A percentile compares a stretch with the other conserved stretches of the same genome.
These are phyloP conservation scores for Akanthomyces uredinophilus DNA, from an alignment of 2,329 filamentous ascomycete species.

Conservation along the genomic window DNA sequence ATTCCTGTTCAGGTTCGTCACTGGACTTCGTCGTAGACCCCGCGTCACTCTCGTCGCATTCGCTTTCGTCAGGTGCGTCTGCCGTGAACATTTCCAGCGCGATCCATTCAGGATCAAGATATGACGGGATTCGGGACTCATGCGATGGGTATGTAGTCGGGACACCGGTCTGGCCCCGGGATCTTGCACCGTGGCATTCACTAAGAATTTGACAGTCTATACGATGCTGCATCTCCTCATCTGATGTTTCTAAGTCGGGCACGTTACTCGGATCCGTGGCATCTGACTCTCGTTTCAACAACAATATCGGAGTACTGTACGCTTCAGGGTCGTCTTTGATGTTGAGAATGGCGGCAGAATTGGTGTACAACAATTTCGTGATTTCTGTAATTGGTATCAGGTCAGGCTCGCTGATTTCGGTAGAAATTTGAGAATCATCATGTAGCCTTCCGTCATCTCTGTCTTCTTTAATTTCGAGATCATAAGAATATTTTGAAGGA, in stretches of 20 bases:
- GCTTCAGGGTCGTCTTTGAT: slow-evolving; percentile 55
- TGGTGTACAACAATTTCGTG: slow-evolving; percentile 89
- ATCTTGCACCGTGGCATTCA: background rate
- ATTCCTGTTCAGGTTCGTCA: slow-evolving; percentile 40
- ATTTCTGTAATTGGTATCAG: slow-evolving; percentile 54
- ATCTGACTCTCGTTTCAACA: slow-evolving; percentile 67
- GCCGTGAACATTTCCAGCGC: slow-evolving; percentile 71
- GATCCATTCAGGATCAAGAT: slow-evolving; percentile 81
- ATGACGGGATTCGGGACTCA: slow-evolving; percentile 17
- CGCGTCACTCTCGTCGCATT: slow-evolving; percentile 42
- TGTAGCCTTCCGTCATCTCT: slow-evolving; percentile 55
- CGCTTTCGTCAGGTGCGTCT: slow-evolving; percentile 19
- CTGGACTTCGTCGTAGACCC: slow-evolving; percentile 33
- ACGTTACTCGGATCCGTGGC: slow-evolving; percentile 44
- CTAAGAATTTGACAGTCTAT: background rate
- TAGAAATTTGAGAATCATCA: slow-evolving; percentile 32
- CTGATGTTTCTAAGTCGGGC: background rate
- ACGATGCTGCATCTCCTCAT: background rate
- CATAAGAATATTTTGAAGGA: slow-evolving; percentile 60
- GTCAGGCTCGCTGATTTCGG: slow-evolving; percentile 45
- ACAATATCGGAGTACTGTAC: slow-evolving; percentile 47
- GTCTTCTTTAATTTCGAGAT: slow-evolving; percentile 78
- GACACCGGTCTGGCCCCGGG: no score
- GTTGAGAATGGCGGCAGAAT: slow-evolving; percentile 84
- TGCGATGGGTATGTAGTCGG: slow-evolving; percentile 22